phyloP scores from a whole-genome alignment of 2,329 filamentous ascomycete species.

The Claviceps sp. region DNA sequence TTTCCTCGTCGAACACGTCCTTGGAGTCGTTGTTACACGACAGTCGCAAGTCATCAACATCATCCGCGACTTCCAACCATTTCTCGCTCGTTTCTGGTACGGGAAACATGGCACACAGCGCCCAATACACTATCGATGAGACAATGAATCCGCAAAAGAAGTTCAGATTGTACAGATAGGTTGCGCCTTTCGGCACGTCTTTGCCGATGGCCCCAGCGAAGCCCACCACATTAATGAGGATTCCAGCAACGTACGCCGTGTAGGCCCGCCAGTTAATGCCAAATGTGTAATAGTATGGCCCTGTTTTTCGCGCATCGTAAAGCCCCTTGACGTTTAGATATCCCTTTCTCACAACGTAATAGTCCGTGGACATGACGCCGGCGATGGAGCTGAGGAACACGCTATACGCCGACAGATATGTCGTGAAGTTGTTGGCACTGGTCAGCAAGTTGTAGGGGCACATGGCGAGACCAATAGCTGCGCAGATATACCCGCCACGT shows the following conservation, averaged over 20 bases:
- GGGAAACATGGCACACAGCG: slow-evolving; percentile 54
- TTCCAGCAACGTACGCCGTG: slow-evolving; percentile 66
- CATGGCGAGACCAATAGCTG: slow-evolving; percentile 66
- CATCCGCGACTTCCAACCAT: slow-evolving; percentile 66
- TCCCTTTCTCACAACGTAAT: slow-evolving; percentile 73
- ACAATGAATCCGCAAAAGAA: slow-evolving; percentile 79
- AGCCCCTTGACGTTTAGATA: slow-evolving; percentile 68
- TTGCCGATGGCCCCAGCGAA: slow-evolving; percentile 70
- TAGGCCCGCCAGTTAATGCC: slow-evolving; percentile 81
- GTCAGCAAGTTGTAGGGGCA: slow-evolving; percentile 74
- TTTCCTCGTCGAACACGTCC: slow-evolving; percentile 27
- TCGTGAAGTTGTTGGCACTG: slow-evolving; percentile 70
- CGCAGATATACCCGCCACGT: slow-evolving; percentile 77
- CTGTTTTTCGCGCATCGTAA: slow-evolving; percentile 54
- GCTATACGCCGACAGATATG: slow-evolving; percentile 81
- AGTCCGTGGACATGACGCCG: slow-evolving; percentile 81
- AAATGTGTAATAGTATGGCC: slow-evolving; percentile 59
- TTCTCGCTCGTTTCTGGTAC: slow-evolving; percentile 58
- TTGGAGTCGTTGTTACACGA: slow-evolving; percentile 30
- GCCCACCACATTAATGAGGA: slow-evolving; percentile 81
- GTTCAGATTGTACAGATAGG: slow-evolving; percentile 81
- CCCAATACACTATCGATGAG: slow-evolving; percentile 52
- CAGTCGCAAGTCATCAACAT: slow-evolving; percentile 40
- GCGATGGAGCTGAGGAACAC: slow-evolving; percentile 91
- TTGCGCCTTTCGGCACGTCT: slow-evolving; percentile 61